Percentiles rank a stretch among this genome's conserved stretches.
phyloP scores from a whole-genome alignment of 176 grass and related monocot species.

The Carex parvula region DNA sequence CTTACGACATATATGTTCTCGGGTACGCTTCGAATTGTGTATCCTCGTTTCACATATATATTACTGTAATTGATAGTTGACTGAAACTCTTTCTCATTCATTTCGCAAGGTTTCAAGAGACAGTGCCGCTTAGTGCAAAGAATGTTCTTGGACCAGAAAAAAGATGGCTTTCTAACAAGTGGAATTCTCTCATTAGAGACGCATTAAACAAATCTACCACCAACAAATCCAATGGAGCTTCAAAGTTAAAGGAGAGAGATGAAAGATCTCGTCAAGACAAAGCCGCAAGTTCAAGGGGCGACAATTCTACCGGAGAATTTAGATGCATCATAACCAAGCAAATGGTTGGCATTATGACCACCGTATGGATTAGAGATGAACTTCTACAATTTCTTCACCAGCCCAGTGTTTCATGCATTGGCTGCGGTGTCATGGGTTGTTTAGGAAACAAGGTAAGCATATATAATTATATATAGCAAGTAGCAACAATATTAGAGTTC shows the following conservation, averaged over 20 bases:
- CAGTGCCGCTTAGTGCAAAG: constrained; percentile 72
- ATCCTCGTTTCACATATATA: neutral
- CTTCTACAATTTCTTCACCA: constrained; percentile 50
- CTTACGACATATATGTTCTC: constrained; percentile 90
- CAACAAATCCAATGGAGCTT: constrained; percentile 1
- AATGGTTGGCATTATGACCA: constrained; percentile 89
- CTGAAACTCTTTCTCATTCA: neutral
- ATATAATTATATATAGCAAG: neutral
- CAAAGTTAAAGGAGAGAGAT: neutral
- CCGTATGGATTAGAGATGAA: constrained; percentile 64
- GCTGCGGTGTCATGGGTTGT: constrained; percentile 86
- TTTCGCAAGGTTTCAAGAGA: constrained; percentile 86
- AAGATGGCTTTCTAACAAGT: constrained; percentile 53
- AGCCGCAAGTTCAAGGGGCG: constrained; percentile 30
- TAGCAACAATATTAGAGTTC: neutral
- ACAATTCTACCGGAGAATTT: constrained; percentile 24
- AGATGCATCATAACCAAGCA: constrained; percentile 87
- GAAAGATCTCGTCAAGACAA: constrained; percentile 30
- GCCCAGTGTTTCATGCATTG: constrained; percentile 60
- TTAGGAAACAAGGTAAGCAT: constrained; percentile 84
- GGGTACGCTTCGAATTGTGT: constrained; percentile 48
- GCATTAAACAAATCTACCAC: constrained; percentile 48
- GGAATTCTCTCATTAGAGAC: constrained; percentile 64
- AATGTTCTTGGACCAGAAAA: constrained; percentile 86
- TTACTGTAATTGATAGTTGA: neutral